Base-by-base conservation (phyloP, 805 yeast species). In the Wickerhamiella allomyrinae region DNA sequence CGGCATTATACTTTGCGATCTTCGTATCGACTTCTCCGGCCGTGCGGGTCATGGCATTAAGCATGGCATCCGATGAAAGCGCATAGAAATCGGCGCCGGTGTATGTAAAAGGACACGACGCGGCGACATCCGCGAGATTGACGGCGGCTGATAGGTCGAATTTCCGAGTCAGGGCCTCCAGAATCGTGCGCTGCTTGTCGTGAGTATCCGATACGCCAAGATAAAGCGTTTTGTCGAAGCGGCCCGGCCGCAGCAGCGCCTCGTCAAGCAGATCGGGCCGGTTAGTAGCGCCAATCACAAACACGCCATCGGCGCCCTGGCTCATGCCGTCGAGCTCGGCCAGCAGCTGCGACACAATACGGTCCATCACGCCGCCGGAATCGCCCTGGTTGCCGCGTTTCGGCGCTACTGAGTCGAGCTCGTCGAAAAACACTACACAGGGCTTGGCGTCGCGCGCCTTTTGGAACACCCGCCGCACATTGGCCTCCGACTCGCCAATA, bases 71-170 rank as follows among this genome's bases (percentile, higher is more conserved):
- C 0, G 94, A 81, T 57, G 96, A 85, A 45, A 91, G 65, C 0
- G 97, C 98, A 60, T 91, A 91, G 62, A 91, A 89, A 59, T 91
- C 98, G 3, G 98, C 98, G 49, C 98, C 98, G 0, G 98, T 89
- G 57, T 76, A 87, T n/a, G 84, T 85, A 57, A 77, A 85, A 0
- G 94, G 82, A 61, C 96, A 86, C 6, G 62, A 59, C 14, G 70
- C 68, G 0, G 94, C 89, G 20, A 91, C 61, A 6, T 55, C 53
- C 2, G 55, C 52, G 44, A 87, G 62, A 43, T 79, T 69, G 2
- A 87, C 83, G 19, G 73, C 70, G 2, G 68, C 65, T 42, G 68
- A 72, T 10, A 89, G 57, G 40, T 66, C 67, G 49, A 64, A 64
- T 60, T 89, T 87, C 47, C 96, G 66, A 0, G 96, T 86, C 42